Conservation (phyloP, 177 flowering plant genomes). For the Vitis hybrid region DNA sequence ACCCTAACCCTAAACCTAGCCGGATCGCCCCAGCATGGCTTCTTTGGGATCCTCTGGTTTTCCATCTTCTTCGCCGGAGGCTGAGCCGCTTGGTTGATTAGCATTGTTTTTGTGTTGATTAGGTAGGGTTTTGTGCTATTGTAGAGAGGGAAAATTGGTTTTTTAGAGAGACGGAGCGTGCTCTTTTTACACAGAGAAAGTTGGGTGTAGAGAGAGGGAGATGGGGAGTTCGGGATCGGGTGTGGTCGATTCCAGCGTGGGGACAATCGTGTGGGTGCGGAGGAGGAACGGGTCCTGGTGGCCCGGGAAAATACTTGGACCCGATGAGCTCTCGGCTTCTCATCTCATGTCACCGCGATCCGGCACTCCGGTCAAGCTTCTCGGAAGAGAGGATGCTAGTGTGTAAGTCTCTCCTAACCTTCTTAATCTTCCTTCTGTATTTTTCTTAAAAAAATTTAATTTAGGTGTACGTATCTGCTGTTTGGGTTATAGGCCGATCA, state of each 20-base stretch:
- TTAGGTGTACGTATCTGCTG: background rate
- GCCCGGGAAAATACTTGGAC: constrained; percentile 91
- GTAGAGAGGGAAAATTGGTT: constrained; percentile 1
- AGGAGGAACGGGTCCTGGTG: constrained; percentile 99
- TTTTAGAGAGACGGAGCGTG: constrained; percentile 2
- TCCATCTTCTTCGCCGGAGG: constrained; percentile 49
- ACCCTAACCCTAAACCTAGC: constrained; percentile 18
- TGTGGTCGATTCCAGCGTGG: constrained; percentile 53
- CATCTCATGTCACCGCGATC: constrained; percentile 83
- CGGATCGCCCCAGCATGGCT: constrained; percentile 19
- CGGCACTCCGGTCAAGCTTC: constrained; percentile 97
- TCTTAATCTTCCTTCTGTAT: background rate
- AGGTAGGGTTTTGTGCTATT: background rate
- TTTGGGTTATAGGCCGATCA: background rate
- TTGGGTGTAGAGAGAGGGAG: background rate
- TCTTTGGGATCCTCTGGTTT: constrained; percentile 26
- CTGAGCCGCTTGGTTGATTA: constrained; percentile 23
- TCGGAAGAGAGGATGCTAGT: constrained; percentile 97
- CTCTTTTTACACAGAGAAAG: background rate
- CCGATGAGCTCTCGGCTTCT: constrained; percentile 70
- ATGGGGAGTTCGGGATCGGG: constrained; percentile 53
- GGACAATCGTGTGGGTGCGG: constrained; percentile 93
- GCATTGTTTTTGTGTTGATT: background rate
- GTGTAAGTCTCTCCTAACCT: constrained; percentile 56
- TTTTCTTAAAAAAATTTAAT: background rate